Conservation (phyloP, 306 rosid genomes). For the Cucurbita argyrosperma region DNA sequence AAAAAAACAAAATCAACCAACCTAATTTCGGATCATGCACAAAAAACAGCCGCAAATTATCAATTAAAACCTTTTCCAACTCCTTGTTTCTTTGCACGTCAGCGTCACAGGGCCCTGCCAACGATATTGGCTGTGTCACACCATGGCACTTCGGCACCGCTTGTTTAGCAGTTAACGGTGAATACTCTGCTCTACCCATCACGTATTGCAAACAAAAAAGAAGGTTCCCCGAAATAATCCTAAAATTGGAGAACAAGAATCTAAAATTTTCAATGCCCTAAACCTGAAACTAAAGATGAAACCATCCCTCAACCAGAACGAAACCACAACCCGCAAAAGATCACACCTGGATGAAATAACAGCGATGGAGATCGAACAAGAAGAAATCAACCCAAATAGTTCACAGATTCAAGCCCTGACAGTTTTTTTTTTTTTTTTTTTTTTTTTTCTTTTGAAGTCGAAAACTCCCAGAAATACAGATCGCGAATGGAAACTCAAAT, state of each 20-base stretch:
- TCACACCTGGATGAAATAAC: neutral
- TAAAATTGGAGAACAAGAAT: neutral
- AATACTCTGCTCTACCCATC: conserved; percentile 42
- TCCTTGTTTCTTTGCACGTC: conserved; percentile 34
- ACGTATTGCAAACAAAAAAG: neutral
- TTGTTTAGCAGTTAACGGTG: conserved; percentile 14
- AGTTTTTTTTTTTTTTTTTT: neutral
- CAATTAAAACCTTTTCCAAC: conserved; percentile 45
- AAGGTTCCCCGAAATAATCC: neutral
- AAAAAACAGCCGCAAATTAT: neutral
- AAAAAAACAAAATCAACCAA: neutral
- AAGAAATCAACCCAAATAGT: neutral
- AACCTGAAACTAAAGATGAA: neutral
- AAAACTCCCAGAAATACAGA: neutral
- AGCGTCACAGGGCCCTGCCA: conserved; percentile 36
- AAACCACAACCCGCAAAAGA: neutral
- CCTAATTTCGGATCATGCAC: neutral
- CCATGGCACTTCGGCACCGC: conserved; percentile 29
- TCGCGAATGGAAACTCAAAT: neutral
- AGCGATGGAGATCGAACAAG: neutral
- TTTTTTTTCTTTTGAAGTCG: neutral
- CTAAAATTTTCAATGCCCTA: neutral
- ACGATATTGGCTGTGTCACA: conserved; percentile 54
- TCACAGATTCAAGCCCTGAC: neutral
- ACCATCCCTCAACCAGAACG: neutral